Percentiles rank a stretch among this genome's conserved stretches.
phyloP scores from a whole-genome alignment of 1,284 basidiomycete species.

The Boletus semigastroideus region DNA sequence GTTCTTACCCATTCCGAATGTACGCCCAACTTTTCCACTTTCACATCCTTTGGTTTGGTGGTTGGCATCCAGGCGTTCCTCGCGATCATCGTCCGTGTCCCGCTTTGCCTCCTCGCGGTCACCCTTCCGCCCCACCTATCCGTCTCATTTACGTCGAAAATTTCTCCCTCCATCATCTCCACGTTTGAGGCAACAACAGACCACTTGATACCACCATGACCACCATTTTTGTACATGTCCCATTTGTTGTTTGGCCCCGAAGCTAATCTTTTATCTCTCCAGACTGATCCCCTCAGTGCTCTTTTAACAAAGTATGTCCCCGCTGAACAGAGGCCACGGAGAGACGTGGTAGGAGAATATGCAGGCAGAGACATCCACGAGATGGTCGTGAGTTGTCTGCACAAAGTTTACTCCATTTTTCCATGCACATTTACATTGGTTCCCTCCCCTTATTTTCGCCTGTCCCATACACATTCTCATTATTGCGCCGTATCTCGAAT shows the following conservation, averaged over 20 bases:
- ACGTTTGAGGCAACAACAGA: conserved; percentile 7
- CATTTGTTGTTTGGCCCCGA: not conserved
- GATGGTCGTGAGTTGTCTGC: conserved; percentile 60
- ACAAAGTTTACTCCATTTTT: conserved; percentile 16
- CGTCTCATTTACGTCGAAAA: conserved; percentile 2
- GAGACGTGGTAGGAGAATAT: conserved; percentile 75
- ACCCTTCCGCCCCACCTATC: not conserved
- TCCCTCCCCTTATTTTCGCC: conserved; percentile 4
- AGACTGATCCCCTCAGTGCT: conserved; percentile 80
- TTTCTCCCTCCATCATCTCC: not conserved
- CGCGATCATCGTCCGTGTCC: conserved; percentile 31
- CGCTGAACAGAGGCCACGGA: conserved; percentile 65
- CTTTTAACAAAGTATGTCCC: conserved; percentile 80
- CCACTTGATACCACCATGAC: conserved; percentile 6
- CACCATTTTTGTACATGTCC: conserved; percentile 7
- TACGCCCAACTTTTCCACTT: conserved; percentile 47
- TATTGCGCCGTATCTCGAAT: conserved; percentile 25
- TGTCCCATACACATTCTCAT: conserved; percentile 14
- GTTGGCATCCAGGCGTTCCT: conserved; percentile 44
- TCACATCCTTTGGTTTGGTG: conserved; percentile 55
- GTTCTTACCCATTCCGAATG: conserved; percentile 82
- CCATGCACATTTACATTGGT: conserved; percentile 1
- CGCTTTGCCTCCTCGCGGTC: not conserved
- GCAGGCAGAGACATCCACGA: conserved; percentile 67
- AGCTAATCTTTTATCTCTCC: conserved; percentile 36